Evolutionary conservation across 2,329 filamentous ascomycete species (phyloP).

Genomic region (Calonectria leucothoes): DNA sequence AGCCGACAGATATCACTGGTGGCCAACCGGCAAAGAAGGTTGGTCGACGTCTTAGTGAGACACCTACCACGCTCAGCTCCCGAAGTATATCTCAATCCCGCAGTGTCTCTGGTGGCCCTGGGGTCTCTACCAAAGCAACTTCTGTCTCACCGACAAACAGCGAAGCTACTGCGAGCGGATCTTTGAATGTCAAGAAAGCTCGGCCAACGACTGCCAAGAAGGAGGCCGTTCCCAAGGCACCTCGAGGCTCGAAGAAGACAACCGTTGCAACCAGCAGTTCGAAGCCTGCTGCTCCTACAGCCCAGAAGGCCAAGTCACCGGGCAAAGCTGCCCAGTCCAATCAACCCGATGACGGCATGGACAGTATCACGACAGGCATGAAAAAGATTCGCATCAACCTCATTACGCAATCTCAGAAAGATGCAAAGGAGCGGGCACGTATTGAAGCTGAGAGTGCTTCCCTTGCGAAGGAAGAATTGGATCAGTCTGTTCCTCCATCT

Average conservation of each 20-base stretch:
- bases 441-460: slow-evolving; percentile 36
- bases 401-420: slow-evolving; percentile 68
- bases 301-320: slow-evolving; percentile 21
- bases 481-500: neutral
- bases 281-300: slow-evolving; percentile 18
- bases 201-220: slow-evolving; percentile 60
- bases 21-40: slow-evolving; percentile 47
- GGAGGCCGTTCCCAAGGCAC: slow-evolving; percentile 48
- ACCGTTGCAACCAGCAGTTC: slow-evolving; percentile 33
- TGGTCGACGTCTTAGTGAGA: slow-evolving; percentile 62
- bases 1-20: slow-evolving; percentile 40
- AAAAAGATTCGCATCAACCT: slow-evolving; percentile 73
- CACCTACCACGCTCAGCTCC: slow-evolving; percentile 51
- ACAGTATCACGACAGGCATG: slow-evolving; percentile 68
- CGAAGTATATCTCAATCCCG: slow-evolving; percentile 21
- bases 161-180: slow-evolving; percentile 51
- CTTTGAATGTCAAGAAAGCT: slow-evolving; percentile 69
- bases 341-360: slow-evolving; percentile 55
- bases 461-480: slow-evolving; percentile 6
- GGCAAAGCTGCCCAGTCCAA: slow-evolving; percentile 28
- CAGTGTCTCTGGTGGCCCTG: slow-evolving; percentile 19
- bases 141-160: slow-evolving; percentile 56
- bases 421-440: slow-evolving; percentile 58
- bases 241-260: slow-evolving; percentile 53
- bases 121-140: slow-evolving; percentile 41